Evolutionary conservation across 2,329 filamentous ascomycete genomes (phyloP), one percentile per base, ranked within the genome.

Genomic region (Fusarium sp.): DNA sequence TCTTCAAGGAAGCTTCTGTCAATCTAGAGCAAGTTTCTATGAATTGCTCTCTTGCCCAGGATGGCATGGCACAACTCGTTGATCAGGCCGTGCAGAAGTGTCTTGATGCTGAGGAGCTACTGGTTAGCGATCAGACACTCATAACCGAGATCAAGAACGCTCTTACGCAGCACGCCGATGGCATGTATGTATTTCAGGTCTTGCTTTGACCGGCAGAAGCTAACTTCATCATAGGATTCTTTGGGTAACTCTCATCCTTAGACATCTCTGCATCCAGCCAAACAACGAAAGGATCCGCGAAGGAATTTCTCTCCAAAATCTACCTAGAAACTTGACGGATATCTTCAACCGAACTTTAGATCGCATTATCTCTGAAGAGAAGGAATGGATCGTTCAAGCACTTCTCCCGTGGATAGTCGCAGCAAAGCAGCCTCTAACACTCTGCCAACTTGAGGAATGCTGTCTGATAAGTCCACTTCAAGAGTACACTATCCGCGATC

Each of bases 1-100:
- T 4, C 0, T 21, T n/a, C 1, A 3, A 9, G 1, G 7, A 4
- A 2, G 10, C 1, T 0, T 7, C 0, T 3, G 16, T 6, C 16
- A 37, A 8, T 0, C 10, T 29, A 2, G 3, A 10, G 2, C 15
- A 7, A 5, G 0, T 58, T 4, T 38, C 4, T 0, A 58, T 58
- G 41, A 38, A 19, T 4, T 49, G 42, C 21, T 10, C 7, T 1
- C 1, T 11, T n/a, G 42, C 42, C 1, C 11, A 12, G 3, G 0
- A 1, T 11, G 16, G 16, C 4, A 58, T 58, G 23, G 15, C 21
- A 1, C 4, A 15, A 4, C 16, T 49, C 1, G 21, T 58, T 4
- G 6, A 12, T 0, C 33, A 49, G 11, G 42, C 42, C 1, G 33
- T 58, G 8, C 33, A 48, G 2, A 37, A 19, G 1, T 51, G 10